Evolutionary conservation across 257 asterid species (phyloP), one percentile per base, ranked within the genome.

Genomic region (Sherardia arvensis): DNA sequence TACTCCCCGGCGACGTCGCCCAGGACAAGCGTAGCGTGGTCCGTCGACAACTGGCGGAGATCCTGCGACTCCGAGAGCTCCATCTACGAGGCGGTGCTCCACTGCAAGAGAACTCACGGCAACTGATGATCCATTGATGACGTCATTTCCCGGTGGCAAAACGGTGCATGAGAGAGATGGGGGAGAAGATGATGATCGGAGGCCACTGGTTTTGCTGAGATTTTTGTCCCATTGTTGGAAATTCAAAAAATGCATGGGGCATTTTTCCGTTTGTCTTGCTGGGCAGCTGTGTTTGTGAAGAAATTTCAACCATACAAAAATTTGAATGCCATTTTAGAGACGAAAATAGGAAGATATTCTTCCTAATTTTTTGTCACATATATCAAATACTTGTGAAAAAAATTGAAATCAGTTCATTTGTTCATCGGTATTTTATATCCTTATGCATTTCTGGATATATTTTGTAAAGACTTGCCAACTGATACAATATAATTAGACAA

Each of bases 21-120:
- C 1, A 75, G 95, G 74, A 82, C 86, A 1, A 88, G 95, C 61
- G 69, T 70, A 1, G 84, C 94, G 5, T 81, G 74, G 60, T 85
- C 94, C 8, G 75, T 68, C 36, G 90, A 84, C 61, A 76, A 76
- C 49, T 85, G 91, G 90, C 79, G 95, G 4, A 76, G 83, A 63
- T 90, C 94, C 26, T 87, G 95, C 68, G 98, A 91, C 65, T 91
- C 98, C 4, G 98, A 91, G 81, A 82, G 86, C 77, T 86, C 96
- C 10, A 91, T 91, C 62, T 70, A 81, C 68, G 98, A 91, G 76
- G 98, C 98, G 6, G 95, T 91, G 32, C 91, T 87, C 45, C 96
- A 91, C 49, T 91, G 98, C 77, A 91, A 91, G 71, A 86, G 81
- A 84, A 91, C 91, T 67, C 81, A 78, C 38, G 85, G 94, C 84